Conservation (phyloP, 2,329 filamentous ascomycete genomes). For the Pyrenophora graminea region DNA sequence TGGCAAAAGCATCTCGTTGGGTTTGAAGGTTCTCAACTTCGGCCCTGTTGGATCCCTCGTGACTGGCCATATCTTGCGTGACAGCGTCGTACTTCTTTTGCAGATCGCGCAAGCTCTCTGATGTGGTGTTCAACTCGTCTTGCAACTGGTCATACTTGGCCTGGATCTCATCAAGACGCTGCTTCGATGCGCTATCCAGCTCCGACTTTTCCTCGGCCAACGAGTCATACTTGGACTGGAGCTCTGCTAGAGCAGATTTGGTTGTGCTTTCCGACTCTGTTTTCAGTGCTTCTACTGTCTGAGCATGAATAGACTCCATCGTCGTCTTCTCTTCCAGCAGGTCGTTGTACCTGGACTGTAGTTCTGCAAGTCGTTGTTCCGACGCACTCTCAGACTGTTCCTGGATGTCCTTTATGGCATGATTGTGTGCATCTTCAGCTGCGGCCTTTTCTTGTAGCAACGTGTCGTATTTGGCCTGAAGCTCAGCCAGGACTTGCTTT, state of each 20-base stretch:
- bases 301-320: neutral
- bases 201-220: conserved; percentile 27
- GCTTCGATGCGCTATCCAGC: conserved; percentile 3
- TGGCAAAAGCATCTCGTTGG: conserved; percentile 23
- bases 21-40: conserved; percentile 27
- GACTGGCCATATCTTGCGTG: conserved; percentile 22
- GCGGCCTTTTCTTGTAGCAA: conserved; percentile 34
- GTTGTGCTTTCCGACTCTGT: conserved; percentile 6
- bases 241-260: conserved; percentile 6
- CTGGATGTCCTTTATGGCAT: conserved; percentile 31
- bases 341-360: conserved; percentile 20
- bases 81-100: conserved; percentile 21
- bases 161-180: conserved; percentile 13
- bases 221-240: conserved; percentile 22
- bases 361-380: conserved; percentile 14
- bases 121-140: conserved; percentile 2
- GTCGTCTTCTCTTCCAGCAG: conserved; percentile 6
- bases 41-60: conserved; percentile 20
- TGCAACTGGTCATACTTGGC: conserved; percentile 20
- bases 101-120: conserved; percentile 9
- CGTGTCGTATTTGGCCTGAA: conserved; percentile 20
- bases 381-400: conserved; percentile 26
- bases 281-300: conserved; percentile 7
- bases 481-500: conserved; percentile 16
- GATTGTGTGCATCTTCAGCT: conserved; percentile 30